Evolutionary conservation across 78 protist species (phyloP), one percentile per base, ranked within the genome.

Genomic region (Polysphondylium violaceum): DNA sequence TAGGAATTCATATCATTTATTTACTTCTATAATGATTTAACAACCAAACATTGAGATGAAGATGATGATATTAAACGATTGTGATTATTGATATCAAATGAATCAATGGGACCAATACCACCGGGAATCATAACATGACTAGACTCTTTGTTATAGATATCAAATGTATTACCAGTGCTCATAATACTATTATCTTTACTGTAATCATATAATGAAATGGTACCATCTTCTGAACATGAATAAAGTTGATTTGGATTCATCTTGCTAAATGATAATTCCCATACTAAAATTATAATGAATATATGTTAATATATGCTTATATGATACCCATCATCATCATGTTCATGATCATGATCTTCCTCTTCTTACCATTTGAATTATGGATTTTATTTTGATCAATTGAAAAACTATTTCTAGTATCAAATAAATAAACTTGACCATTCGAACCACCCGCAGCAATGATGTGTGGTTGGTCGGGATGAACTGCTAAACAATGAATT

Each of bases 141-240:
- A 19, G 69, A 68, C 12, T 35, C 65, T 50, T 81, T 81, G 29
- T 41, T 38, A 25, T 55, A 81, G 5, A 69, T 25, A 81, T 81
- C 90, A 27, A 81, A 81, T 41, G 75, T 56, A 55, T 79, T 64
- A 50, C 25, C 33, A 8, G 53, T 14, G 23, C 78, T 8, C 33
- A 31, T 68, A 58, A 69, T 81, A 12, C 23, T 51, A 19, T 43
- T 69, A 43, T 81, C 78, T 17, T 74, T 50, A 8, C 58, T 69
- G 31, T 81, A 81, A 38, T 72, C 75, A 69, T 81, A 69, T 55
- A 53, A 50, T 31, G 43, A 55, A 27, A 81, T 74, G 0, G 69
- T 69, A 27, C 78, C 90, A 81, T 81, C 90, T 12, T 81, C 71
- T 68, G 90, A 81, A 31, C 90, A 81, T 58, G 90, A 81, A 69